Evolutionary conservation across 1,284 basidiomycete genomes (phyloP).

Genomic region (Hemileia vastatrix): DNA sequence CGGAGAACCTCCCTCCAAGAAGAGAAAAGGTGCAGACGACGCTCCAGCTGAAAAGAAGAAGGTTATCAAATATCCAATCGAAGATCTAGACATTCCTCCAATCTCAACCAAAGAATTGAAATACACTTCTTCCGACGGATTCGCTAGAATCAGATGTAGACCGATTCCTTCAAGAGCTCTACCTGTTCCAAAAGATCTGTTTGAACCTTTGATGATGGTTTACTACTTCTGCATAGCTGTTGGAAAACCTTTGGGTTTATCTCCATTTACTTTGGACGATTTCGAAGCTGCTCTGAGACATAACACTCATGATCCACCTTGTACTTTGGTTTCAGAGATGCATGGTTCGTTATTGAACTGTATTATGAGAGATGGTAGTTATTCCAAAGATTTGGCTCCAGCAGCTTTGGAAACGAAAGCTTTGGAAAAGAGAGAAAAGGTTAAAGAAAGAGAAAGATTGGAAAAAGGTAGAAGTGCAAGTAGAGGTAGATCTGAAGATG

Average conservation of each 20-base stretch:
- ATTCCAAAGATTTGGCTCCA: conserved; percentile 56
- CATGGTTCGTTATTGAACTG: conserved; percentile 82
- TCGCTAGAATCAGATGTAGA: conserved; percentile 45
- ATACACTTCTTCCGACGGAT: conserved; percentile 70
- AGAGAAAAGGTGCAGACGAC: conserved; percentile 5
- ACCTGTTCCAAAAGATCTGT: conserved; percentile 59
- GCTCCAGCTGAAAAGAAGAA: conserved; percentile 65
- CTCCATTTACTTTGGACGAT: conserved; percentile 87
- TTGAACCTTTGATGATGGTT: conserved; percentile 73
- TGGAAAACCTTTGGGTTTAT: conserved; percentile 76
- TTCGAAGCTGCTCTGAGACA: conserved; percentile 80
- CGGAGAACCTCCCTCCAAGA: neutral
- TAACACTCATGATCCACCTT: conserved; percentile 58
- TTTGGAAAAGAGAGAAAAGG: neutral
- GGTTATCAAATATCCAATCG: conserved; percentile 60
- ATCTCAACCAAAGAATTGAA: conserved; percentile 39
- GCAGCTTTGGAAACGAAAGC: neutral
- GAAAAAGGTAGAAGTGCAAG: conserved; percentile 2
- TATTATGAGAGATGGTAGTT: conserved; percentile 60
- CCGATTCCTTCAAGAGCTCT: conserved; percentile 58
- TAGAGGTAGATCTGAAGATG: conserved; percentile 14
- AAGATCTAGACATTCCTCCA: conserved; percentile 48
- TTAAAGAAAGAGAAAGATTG: conserved; percentile 16
- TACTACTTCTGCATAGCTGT: conserved; percentile 91
- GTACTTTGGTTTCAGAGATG: conserved; percentile 70